Evolutionary conservation across 441 rosid species (phyloP).

Genomic region (Populus hybrid): DNA sequence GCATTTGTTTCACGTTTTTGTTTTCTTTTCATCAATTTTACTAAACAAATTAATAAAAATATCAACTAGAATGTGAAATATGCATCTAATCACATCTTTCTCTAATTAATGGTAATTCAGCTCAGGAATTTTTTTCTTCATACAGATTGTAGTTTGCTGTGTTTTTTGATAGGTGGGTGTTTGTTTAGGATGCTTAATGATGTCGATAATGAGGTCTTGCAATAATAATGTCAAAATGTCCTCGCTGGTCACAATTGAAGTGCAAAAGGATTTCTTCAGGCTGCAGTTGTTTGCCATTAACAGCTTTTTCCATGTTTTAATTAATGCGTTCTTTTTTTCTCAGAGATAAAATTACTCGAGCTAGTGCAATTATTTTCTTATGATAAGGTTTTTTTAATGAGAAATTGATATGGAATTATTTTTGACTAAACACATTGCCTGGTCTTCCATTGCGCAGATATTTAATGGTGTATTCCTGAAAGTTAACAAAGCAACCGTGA

Average conservation of each 20-base stretch:
- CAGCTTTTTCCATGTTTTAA: not conserved
- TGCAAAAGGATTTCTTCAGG: not conserved
- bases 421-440: not conserved
- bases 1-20: not conserved
- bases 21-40: not conserved
- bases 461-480: slow-evolving; percentile 81
- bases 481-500: slow-evolving; percentile 75
- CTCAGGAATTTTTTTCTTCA: not conserved
- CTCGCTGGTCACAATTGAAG: not conserved
- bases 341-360: not conserved
- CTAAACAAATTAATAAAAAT: not conserved
- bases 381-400: not conserved
- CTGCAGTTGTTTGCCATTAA: not conserved
- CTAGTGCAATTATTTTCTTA: not conserved
- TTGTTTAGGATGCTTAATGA: no score
- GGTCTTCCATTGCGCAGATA: slow-evolving; percentile 32
- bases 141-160: not conserved
- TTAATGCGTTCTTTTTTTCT: not conserved
- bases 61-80: not conserved
- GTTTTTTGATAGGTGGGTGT: not conserved
- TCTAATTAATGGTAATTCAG: not conserved
- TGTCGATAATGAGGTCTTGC: not conserved
- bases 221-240: no score
- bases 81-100: not conserved
- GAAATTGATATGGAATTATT: not conserved